Evolutionary conservation across 2,329 filamentous ascomycete species (phyloP).

Genomic region (Trichophyton simii): DNA sequence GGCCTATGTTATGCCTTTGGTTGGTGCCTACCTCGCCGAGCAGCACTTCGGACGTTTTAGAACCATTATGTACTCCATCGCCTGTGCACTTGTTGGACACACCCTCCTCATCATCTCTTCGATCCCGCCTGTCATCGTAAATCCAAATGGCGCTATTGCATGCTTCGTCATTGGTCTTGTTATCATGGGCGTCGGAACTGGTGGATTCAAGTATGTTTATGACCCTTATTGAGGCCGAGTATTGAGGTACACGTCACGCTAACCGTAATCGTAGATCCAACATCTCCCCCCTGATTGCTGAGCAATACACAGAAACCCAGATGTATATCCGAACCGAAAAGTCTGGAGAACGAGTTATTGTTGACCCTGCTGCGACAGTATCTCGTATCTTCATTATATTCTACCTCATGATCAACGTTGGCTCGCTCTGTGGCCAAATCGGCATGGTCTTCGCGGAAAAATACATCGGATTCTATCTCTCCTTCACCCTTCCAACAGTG

Average conservation of each 20-base stretch:
- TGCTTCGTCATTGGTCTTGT: conserved; percentile 53
- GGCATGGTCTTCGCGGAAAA: conserved; percentile 63
- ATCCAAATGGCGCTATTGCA: conserved; percentile 46
- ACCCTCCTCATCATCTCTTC: conserved; percentile 53
- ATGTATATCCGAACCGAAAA: conserved; percentile 45
- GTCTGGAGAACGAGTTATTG: conserved; percentile 54
- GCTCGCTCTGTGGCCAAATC: conserved; percentile 49
- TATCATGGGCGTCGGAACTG: conserved; percentile 62
- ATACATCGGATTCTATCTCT: conserved; percentile 63
- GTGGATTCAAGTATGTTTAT: conserved; percentile 53
- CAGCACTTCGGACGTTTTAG: conserved; percentile 56
- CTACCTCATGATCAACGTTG: conserved; percentile 59
- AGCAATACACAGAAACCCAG: conserved; percentile 51
- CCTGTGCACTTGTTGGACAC: conserved; percentile 53
- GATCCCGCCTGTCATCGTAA: conserved; percentile 49
- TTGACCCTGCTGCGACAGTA: conserved; percentile 57
- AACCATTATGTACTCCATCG: conserved; percentile 55
- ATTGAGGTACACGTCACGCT: neutral
- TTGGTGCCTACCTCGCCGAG: conserved; percentile 52
- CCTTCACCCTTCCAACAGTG: conserved; percentile 54
- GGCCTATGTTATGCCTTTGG: conserved; percentile 47
- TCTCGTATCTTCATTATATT: conserved; percentile 58
- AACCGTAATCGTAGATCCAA: conserved; percentile 38
- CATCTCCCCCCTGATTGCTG: conserved; percentile 58
- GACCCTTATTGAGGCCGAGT: neutral